A percentile compares a stretch with the other conserved stretches of the same genome.
These are phyloP conservation scores for Setaria italica DNA, from an alignment of 202 grass and related monocot genomes.

Conservation along the genomic window DNA sequence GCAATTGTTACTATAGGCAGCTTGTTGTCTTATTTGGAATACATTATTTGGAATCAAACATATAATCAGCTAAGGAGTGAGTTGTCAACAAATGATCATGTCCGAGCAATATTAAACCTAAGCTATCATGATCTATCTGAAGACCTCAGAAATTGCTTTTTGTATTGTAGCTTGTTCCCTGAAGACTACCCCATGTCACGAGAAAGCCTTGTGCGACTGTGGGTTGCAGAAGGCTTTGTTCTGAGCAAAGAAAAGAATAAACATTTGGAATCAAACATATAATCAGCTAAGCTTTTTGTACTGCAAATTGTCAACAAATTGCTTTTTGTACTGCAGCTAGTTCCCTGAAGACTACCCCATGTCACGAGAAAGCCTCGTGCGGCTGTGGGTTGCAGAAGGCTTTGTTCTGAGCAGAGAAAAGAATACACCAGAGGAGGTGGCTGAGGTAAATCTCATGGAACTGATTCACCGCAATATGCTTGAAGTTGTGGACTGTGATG, in stretches of 20 bases:
- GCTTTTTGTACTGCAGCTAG: constrained; percentile 62
- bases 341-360: constrained; percentile 56
- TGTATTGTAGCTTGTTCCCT: constrained; percentile 65
- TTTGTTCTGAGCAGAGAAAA: constrained; percentile 26
- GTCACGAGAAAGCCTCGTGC: constrained; percentile 45
- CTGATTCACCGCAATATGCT: constrained; percentile 52
- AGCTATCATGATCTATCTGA: constrained; percentile 54
- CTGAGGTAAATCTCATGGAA: constrained; percentile 55
- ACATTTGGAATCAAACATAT: constrained; percentile 37
- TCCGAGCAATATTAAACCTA: constrained; percentile 42
- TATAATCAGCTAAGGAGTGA: constrained; percentile 46
- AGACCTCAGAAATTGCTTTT: constrained; percentile 58
- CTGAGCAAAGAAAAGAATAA: not conserved
- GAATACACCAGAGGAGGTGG: constrained; percentile 52
- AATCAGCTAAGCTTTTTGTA: constrained; percentile 52
- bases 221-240: constrained; percentile 60
- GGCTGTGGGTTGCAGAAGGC: constrained; percentile 65
- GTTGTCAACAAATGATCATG: constrained; percentile 16
- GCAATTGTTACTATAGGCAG: constrained; percentile 54
- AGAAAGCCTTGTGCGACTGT: constrained; percentile 56
- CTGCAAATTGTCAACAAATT: constrained; percentile 43
- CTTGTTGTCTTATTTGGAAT: no score
- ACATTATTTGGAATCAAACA: constrained; percentile 43
- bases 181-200: constrained; percentile 44
- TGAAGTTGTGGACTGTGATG: constrained; percentile 36